phyloP scores from a whole-genome alignment of 1,284 basidiomycete species.

The Puccinia polysora region DNA sequence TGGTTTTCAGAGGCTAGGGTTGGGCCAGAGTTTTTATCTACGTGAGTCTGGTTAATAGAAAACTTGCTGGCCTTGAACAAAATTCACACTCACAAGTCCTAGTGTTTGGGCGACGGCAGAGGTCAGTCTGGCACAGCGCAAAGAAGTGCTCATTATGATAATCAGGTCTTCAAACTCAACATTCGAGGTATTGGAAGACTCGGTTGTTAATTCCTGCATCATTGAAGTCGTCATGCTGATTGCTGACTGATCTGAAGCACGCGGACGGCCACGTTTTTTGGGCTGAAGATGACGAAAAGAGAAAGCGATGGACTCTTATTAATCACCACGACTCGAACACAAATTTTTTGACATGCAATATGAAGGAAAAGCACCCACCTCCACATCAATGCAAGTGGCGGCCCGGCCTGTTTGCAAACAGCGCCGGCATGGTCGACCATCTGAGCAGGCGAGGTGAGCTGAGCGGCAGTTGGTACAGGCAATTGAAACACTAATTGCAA shows the following conservation, averaged over 20 bases:
- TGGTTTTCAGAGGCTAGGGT: conserved; percentile 8
- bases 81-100: conserved; percentile 16
- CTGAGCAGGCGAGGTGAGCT: conserved; percentile 38
- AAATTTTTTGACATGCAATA: too few relatives aligned
- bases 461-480: conserved; percentile 40
- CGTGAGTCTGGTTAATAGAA: conserved; percentile 2
- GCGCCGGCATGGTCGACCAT: conserved; percentile 25
- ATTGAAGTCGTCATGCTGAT: conserved; percentile 28
- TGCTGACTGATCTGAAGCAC: not conserved
- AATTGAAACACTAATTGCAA: conserved; percentile 27
- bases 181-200: not conserved
- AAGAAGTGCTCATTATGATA: conserved; percentile 41
- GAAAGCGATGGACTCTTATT: too few relatives aligned
- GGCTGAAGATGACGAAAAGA: conserved; percentile 4
- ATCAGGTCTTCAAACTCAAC: conserved; percentile 7
- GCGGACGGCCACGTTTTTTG: conserved; percentile 34
- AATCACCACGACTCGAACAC: too few relatives aligned
- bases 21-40: not conserved
- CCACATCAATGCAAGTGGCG: conserved; percentile 39
- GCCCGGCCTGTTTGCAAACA: conserved; percentile 36
- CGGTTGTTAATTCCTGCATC: conserved; percentile 30
- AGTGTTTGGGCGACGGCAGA: conserved; percentile 2
- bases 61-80: not conserved
- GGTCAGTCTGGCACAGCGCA: conserved; percentile 35
- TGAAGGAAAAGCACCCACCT: conserved; percentile 8